A percentile compares a stretch with the other conserved stretches of the same genome.
These are phyloP conservation scores for Colletotrichum truncatum DNA, from an alignment of 2,329 filamentous ascomycete species.

Conservation along the genomic window DNA sequence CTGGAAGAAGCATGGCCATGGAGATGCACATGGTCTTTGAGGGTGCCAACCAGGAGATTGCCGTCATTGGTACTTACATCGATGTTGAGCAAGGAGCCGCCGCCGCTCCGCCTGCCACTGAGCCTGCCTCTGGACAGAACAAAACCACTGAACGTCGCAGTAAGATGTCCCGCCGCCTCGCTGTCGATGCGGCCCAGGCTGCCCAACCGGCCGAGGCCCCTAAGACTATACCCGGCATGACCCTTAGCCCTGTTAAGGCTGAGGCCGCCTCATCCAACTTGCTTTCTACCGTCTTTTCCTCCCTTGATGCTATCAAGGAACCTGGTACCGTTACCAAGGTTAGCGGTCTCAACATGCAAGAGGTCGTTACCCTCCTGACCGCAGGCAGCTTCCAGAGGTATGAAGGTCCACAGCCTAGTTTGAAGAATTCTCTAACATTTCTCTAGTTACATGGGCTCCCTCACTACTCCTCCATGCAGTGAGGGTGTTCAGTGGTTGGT, in stretches of 20 bases:
- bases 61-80: conserved; percentile 55
- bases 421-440: not conserved
- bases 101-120: conserved; percentile 21
- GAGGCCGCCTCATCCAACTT: conserved; percentile 46
- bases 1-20: conserved; percentile 56
- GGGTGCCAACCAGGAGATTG: conserved; percentile 48
- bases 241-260: conserved; percentile 49
- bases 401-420: not conserved
- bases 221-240: conserved; percentile 46
- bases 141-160: conserved; percentile 20
- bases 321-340: conserved; percentile 52
- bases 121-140: conserved; percentile 12
- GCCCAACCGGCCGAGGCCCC: not conserved
- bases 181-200: conserved; percentile 4
- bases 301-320: conserved; percentile 49
- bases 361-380: conserved; percentile 47
- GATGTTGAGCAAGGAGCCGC: conserved; percentile 44
- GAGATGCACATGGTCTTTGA: conserved; percentile 70
- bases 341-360: conserved; percentile 52
- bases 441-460: conserved; percentile 52
- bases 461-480: conserved; percentile 59
- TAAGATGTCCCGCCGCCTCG: conserved; percentile 18
- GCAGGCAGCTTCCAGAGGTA: conserved; percentile 50
- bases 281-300: conserved; percentile 56
- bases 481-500: conserved; percentile 60